Percentiles rank a stretch among this genome's conserved stretches.
These are phyloP conservation scores for Jaminaea rosea DNA, from an alignment of 1,284 basidiomycete species.

Conservation along the genomic window DNA sequence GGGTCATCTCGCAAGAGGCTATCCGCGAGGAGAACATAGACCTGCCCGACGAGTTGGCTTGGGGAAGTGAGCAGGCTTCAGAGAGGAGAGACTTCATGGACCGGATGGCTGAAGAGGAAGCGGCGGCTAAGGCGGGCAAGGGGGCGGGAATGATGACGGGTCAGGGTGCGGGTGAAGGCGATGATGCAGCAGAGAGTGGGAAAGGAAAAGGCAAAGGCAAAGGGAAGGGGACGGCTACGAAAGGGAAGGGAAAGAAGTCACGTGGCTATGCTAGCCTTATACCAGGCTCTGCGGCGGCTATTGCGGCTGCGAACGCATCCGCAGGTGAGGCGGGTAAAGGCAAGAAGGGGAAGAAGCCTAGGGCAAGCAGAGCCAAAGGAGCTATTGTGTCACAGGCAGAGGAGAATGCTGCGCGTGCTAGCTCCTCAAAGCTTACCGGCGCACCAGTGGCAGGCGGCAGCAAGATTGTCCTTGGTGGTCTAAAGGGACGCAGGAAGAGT, in stretches of 20 bases:
- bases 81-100: conserved; percentile 37
- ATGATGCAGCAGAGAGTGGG: neutral
- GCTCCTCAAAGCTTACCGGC: neutral
- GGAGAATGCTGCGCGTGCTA: too few relatives aligned
- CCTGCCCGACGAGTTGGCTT: conserved; percentile 37
- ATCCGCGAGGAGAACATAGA: conserved; percentile 36
- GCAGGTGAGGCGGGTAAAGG: neutral
- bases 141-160: neutral
- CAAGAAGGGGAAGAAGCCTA: neutral
- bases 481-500: neutral
- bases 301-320: neutral
- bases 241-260: too few relatives aligned
- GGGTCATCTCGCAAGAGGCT: conserved; percentile 14
- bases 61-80: conserved; percentile 40
- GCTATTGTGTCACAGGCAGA: neutral
- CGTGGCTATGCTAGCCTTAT: neutral
- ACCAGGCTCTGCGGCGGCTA: neutral
- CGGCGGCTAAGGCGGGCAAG: conserved; percentile 7
- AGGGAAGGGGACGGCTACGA: conserved; percentile 1
- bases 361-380: neutral
- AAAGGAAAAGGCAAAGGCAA: conserved; percentile 9
- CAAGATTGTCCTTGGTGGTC: neutral
- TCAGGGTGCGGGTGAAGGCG: neutral
- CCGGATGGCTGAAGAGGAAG: conserved; percentile 39
- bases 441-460: neutral